A percentile compares a stretch with the other conserved stretches of the same genome.
These are phyloP conservation scores for Colletotrichum liriopes DNA, from an alignment of 2,329 filamentous ascomycete genomes.

Conservation along the genomic window DNA sequence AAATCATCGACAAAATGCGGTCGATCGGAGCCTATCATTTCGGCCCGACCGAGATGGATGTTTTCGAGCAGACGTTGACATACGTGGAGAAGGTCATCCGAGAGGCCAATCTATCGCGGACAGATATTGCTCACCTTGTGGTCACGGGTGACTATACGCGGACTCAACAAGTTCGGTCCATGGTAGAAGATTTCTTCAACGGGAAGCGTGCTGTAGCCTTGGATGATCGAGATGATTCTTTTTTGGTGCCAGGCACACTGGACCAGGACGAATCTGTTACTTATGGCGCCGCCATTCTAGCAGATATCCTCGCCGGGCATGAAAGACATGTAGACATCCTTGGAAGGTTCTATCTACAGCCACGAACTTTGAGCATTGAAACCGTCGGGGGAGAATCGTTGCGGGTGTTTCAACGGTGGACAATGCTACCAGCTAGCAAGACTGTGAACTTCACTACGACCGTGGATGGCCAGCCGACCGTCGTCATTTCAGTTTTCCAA, in stretches of 20 bases:
- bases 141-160: slow-evolving; percentile 5
- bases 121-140: background rate
- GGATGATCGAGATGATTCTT: background rate
- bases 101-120: background rate
- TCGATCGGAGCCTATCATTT: background rate
- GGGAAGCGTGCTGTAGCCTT: too few relatives aligned
- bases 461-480: background rate
- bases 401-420: background rate
- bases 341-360: background rate
- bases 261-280: slow-evolving; percentile 11
- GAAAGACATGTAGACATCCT: background rate
- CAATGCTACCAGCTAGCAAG: background rate
- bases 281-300: background rate
- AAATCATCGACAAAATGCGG: background rate
- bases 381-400: background rate
- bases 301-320: background rate
- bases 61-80: background rate
- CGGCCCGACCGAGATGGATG: background rate
- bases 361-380: background rate
- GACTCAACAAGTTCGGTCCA: background rate
- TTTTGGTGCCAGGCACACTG: background rate
- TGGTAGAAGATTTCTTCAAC: background rate
- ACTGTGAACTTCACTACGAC: slow-evolving; percentile 3
- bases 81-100: background rate
- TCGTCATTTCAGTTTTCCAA: slow-evolving; percentile 9